These are phyloP conservation scores for Colletotrichum sp. DNA, from an alignment of 2,329 filamentous ascomycete species.

Conservation along the genomic window DNA sequence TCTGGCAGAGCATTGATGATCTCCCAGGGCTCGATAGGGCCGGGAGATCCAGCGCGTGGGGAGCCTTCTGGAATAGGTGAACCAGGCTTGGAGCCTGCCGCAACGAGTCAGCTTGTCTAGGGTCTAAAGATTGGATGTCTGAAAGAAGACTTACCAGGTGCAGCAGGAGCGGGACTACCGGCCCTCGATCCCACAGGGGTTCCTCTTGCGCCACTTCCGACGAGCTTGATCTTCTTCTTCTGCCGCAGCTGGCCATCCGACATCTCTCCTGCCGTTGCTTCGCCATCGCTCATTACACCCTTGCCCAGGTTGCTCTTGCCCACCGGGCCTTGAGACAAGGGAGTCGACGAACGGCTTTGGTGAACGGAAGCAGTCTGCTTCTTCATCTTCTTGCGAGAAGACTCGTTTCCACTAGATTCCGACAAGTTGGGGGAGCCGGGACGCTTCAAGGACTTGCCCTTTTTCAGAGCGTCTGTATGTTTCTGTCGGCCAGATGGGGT, in stretches of 20 bases:
- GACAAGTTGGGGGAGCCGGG: conserved; percentile 86
- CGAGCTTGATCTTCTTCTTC: conserved; percentile 61
- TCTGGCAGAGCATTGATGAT: conserved; percentile 59
- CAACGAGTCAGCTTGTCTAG: not conserved
- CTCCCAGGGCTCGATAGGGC: conserved; percentile 53
- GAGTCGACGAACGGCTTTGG: conserved; percentile 61
- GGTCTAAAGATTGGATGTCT: not conserved
- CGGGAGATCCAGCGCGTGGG: conserved; percentile 38
- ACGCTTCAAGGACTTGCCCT: conserved; percentile 74
- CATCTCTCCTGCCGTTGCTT: conserved; percentile 72
- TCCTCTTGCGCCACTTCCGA: conserved; percentile 47
- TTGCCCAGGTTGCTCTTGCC: conserved; percentile 50
- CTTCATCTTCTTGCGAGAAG: conserved; percentile 80
- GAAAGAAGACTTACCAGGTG: conserved; percentile 37
- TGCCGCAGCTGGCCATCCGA: conserved; percentile 56
- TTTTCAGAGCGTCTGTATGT: conserved; percentile 53
- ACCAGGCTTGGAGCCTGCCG: conserved; percentile 22
- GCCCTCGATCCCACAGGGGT: conserved; percentile 66
- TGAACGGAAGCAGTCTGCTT: conserved; percentile 59
- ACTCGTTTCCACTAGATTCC: conserved; percentile 92
- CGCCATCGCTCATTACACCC: conserved; percentile 73
- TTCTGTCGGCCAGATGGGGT: conserved; percentile 56
- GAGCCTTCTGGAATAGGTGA: conserved; percentile 24
- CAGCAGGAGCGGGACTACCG: conserved; percentile 60
- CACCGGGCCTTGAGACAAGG: conserved; percentile 47